These are phyloP conservation scores for Colletotrichum truncatum DNA, from an alignment of 2,329 filamentous ascomycete genomes.

Conservation along the genomic window DNA sequence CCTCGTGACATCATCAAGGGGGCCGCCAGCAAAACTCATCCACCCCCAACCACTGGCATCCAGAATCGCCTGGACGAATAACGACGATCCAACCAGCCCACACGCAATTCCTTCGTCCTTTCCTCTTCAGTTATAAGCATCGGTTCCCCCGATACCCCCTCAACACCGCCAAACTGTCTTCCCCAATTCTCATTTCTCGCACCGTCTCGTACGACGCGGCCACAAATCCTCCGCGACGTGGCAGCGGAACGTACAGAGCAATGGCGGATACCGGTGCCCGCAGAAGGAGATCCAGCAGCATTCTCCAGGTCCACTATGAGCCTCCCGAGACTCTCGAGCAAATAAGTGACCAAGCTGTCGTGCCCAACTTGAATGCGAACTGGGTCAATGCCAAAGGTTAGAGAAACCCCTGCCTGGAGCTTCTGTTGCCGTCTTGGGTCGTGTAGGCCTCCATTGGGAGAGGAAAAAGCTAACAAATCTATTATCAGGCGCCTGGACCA, in stretches of 20 bases:
- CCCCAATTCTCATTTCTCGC: slow-evolving; percentile 84
- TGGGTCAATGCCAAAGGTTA: slow-evolving; percentile 99
- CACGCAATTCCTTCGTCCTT: slow-evolving; percentile 1
- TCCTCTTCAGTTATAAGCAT: slow-evolving; percentile 34
- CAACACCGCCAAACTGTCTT: slow-evolving; percentile 97
- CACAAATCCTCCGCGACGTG: slow-evolving; percentile 73
- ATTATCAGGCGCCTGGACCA: slow-evolving; percentile 88
- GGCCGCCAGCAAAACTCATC: slow-evolving; percentile 2
- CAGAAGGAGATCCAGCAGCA: slow-evolving; percentile 94
- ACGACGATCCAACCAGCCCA: slow-evolving; percentile 21
- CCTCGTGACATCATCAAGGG: slow-evolving; percentile 31
- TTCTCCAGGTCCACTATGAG: slow-evolving; percentile 92
- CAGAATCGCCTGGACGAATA: slow-evolving; percentile 16
- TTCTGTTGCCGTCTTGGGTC: neutral
- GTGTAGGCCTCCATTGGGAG: neutral
- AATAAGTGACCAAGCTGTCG: slow-evolving; percentile 92
- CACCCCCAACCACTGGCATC: neutral
- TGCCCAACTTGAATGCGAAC: slow-evolving; percentile 96
- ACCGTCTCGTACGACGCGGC: slow-evolving; percentile 92
- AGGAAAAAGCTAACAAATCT: slow-evolving; percentile 4
- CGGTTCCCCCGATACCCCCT: slow-evolving; percentile 36
- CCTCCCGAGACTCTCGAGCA: slow-evolving; percentile 96
- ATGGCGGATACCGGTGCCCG: slow-evolving; percentile 76
- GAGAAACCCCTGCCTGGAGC: slow-evolving; percentile 36
- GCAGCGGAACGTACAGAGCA: slow-evolving; percentile 65